Base-by-base conservation (phyloP, 2,329 filamentous ascomycete species). In the Magnaporthiopsis incrustans region DNA sequence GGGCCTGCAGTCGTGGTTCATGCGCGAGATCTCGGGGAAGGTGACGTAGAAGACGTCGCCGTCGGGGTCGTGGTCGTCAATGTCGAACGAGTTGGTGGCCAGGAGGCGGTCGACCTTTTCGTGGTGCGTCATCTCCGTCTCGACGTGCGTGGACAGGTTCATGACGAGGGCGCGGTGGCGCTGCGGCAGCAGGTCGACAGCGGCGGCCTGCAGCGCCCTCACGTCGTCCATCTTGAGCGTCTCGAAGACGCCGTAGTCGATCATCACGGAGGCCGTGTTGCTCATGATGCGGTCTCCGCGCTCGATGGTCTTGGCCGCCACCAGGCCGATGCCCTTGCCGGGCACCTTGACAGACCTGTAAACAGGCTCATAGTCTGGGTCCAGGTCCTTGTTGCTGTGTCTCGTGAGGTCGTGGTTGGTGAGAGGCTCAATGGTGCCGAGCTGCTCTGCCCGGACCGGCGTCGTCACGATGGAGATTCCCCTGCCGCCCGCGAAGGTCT, bases 1-100 rank as follows among this genome's bases (percentile, higher is more conserved):
- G 35, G 78, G 75, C 1, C 77, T 74, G 53, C 78, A 80, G 69
- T 79, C 77, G 68, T 80, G 78, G 70, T 80, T 80, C 67, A 79
- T 70, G 33, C 77, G 71, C 27, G 78, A 77, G 65, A 78, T 75
- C 64, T 76, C 72, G 7, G 77, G 74, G 63, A 78, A 78, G n/a
- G 77, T 72, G 63, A 73, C 71, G 65, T 74, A 77, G 63, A 76
- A 75, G 38, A 70, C 65, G 27, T 70, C 68, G 32, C 73, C 69
- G 2, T 68, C 67, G 60, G 70, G 70, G 61, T 73, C 70, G n/a
- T 70, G 71, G 27, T 66, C 67, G 14, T 74, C 72, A 35, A 78
- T 74, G 61, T 78, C 76, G 59, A 78, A 78, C 12, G 74, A 71
- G 65, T 78, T 78, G 25, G 75, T 78, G 44, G 70, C 63, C 60